Percentiles rank a stretch among this genome's conserved stretches.
Evolutionary conservation across 176 grass and related monocot genomes (phyloP).

Genomic region (Triticum aestivum): DNA sequence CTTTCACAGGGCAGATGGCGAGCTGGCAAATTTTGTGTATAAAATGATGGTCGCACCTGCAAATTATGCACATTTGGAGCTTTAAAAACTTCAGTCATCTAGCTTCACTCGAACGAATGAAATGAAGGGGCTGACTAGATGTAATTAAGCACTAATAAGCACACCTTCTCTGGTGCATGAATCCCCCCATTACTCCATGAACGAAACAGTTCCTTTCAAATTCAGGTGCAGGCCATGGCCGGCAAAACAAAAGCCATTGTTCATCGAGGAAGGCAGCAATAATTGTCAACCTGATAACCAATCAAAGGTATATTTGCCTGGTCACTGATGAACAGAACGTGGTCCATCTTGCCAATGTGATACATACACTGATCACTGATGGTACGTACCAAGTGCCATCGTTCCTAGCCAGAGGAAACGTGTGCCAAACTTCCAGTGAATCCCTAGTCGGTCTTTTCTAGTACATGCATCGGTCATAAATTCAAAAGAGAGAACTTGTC

Average conservation of each 20-base stretch:
- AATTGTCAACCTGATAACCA: conserved; percentile 24
- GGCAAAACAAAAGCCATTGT: neutral
- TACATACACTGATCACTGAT: neutral
- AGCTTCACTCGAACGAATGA: neutral
- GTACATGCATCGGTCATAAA: neutral
- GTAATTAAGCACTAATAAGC: neutral
- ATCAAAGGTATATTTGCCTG: conserved; percentile 12
- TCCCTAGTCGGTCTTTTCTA: conserved; percentile 1
- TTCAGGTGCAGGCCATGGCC: conserved; percentile 17
- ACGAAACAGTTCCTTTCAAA: conserved; percentile 8
- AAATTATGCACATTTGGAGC: neutral
- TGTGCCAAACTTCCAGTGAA: neutral
- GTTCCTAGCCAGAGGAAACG: neutral
- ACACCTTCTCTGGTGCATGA: conserved; percentile 2
- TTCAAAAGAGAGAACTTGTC: neutral
- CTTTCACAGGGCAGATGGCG: neutral
- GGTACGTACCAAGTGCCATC: neutral
- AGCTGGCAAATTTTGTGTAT: conserved; percentile 4
- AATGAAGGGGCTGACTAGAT: neutral
- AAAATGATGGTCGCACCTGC: conserved; percentile 8
- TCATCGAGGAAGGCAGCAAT: neutral
- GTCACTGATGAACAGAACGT: neutral
- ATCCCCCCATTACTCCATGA: neutral
- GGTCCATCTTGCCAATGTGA: neutral
- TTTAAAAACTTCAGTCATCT: neutral